phyloP scores from a whole-genome alignment of 2,329 filamentous ascomycete species.

The Mycosphaerelloides madeirae region DNA sequence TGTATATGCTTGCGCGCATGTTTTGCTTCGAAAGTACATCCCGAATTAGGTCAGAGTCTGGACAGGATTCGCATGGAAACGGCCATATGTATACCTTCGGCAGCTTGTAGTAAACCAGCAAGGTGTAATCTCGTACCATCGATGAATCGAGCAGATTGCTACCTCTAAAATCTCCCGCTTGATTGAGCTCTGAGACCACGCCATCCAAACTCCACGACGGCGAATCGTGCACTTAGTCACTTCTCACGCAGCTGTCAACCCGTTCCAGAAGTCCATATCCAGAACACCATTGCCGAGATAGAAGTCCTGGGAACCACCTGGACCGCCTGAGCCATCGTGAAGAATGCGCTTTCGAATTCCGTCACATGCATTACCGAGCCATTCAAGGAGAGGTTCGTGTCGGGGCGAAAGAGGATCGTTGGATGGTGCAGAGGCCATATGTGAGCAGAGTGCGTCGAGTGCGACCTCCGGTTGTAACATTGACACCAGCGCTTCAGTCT shows the following conservation, averaged over 20 bases:
- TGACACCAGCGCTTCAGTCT: conserved; percentile 22
- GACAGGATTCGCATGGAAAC: neutral
- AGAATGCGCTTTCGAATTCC: conserved; percentile 14
- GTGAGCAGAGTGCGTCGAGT: conserved; percentile 17
- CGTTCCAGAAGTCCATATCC: neutral
- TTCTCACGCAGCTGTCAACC: neutral
- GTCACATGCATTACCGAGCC: conserved; percentile 17
- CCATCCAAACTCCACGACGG: too few species aligned
- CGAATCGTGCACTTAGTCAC: too few species aligned
- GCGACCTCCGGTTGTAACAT: conserved; percentile 23
- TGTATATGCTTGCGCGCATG: conserved; percentile 19
- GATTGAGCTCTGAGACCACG: too few species aligned
- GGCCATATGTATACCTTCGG: too few species aligned
- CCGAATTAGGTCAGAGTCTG: neutral
- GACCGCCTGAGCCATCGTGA: neutral
- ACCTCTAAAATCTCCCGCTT: too few species aligned
- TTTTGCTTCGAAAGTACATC: conserved; percentile 14
- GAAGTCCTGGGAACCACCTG: neutral
- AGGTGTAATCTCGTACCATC: too few species aligned
- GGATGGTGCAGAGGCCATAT: conserved; percentile 17
- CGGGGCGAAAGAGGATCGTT: conserved; percentile 20
- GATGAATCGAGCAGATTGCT: too few species aligned
- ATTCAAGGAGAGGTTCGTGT: conserved; percentile 13
- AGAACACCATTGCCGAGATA: neutral
- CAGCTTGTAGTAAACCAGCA: too few species aligned